These are phyloP conservation scores for Physcia stellaris DNA, from an alignment of 495 filamentous ascomycete species.

Conservation along the genomic window DNA sequence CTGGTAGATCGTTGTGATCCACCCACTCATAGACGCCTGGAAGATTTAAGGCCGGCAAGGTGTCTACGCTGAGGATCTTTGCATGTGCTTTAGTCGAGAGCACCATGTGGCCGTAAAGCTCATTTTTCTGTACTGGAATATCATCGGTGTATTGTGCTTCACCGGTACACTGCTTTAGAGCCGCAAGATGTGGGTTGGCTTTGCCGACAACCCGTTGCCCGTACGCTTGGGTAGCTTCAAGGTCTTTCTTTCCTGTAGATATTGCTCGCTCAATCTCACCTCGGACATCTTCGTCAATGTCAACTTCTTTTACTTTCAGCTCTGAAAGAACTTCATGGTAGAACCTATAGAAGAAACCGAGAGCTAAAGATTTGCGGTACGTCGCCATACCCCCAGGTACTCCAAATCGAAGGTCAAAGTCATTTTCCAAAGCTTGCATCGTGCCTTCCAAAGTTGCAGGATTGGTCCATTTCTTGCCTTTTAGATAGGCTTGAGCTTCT, in stretches of 20 bases:
- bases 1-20: slow-evolving; percentile 64
- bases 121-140: slow-evolving; percentile 74
- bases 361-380: slow-evolving; percentile 78
- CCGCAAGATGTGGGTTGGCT: slow-evolving; percentile 72
- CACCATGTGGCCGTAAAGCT: slow-evolving; percentile 77
- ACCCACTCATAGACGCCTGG: slow-evolving; percentile 69
- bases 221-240: slow-evolving; percentile 47
- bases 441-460: slow-evolving; percentile 70
- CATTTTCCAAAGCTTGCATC: slow-evolving; percentile 74
- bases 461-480: slow-evolving; percentile 68
- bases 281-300: slow-evolving; percentile 37
- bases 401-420: slow-evolving; percentile 74
- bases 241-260: slow-evolving; percentile 44
- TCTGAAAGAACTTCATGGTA: slow-evolving; percentile 33
- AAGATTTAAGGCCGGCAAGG: slow-evolving; percentile 57
- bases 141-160: slow-evolving; percentile 96
- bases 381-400: slow-evolving; percentile 95
- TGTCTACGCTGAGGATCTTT: slow-evolving; percentile 65
- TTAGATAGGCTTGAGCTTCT: slow-evolving; percentile 52
- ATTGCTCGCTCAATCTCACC: slow-evolving; percentile 46
- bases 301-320: slow-evolving; percentile 27
- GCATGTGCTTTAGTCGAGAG: slow-evolving; percentile 84
- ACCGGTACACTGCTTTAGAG: slow-evolving; percentile 84
- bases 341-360: slow-evolving; percentile 33
- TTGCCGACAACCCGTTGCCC: slow-evolving; percentile 68